Base-by-base conservation (phyloP, 192 early-diverging fungal genomes). In the Cladochytrium replicatum region DNA sequence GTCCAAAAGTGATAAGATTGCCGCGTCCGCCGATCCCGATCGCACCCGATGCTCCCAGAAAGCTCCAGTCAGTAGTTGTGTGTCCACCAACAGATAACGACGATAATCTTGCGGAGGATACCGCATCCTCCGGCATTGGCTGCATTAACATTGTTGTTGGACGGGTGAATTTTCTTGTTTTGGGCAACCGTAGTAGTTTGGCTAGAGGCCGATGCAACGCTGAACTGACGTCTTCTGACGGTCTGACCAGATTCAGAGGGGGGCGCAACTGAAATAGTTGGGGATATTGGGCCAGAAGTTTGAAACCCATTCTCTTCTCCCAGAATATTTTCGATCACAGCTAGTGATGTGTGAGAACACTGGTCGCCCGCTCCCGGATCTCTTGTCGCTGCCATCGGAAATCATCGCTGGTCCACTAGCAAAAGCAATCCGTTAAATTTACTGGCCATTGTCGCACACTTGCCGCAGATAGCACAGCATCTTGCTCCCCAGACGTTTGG, bases 41-140 rank as follows among this genome's bases (percentile, higher is more conserved):
- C 11, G 21, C 28, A 56, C 21, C 24, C 28, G 29, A 9, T 8
- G 17, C 13, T 22, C 29, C 24, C 7, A 17, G 21, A 17, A 40
- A 11, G 28, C n/a, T 27, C n/a, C n/a, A n/a, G n/a, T 41, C 37
- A 15, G 26, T 21, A 22, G 21, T 24, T 59, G 21, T 11, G 22
- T 1, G 8, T 9, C 7, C 54, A 58, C 41, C 44, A 1, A 41
- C 17, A 4, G 53, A 60, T 6, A 55, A 63, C 7, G 41, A 11
- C 6, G 61, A 63, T 9, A 7, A 28, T 13, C 61, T n/a, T n/a
- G 54, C n/a, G 13, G 19, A 46, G 50, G 52, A 55, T n/a, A 41
- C 22, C 3, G 32, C 43, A 28, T 46, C 58, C 58, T 55, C 27
- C 9, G 29, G 17, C 44, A 52, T 9, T 23, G 7, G 32, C 17